Evolutionary conservation across 75 land plant species (phyloP), one percentile per base, ranked within the genome.

Genomic region (Picea sitchensis): DNA sequence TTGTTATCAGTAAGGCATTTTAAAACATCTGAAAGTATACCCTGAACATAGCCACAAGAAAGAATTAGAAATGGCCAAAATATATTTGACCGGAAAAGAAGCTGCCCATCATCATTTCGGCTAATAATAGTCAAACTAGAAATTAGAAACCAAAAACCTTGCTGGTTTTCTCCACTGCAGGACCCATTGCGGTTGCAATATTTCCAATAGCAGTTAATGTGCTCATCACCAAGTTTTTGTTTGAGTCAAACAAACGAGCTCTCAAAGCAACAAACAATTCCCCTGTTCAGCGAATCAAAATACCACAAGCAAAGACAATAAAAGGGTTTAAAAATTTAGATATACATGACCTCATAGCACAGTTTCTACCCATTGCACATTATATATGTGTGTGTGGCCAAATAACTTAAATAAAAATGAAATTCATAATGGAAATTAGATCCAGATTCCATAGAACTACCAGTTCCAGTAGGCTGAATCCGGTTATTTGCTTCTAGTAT

Each of bases 1-100:
- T 87, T 87, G 63, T 87, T 87, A 76, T 87, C 88, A 74, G 87
- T 83, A 59, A 87, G 83, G 61, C 88, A 87, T 77, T 87, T 87
- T 44, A 87, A 57, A 17, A 84, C 76, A 76, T 87, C 88, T 14
- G 78, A 67, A 47, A 84, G 17, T 64, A 87, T 77, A 36, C 87
- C 88, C 88, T 86, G 86, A 51, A 36, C 71, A 67, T 67, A 36
- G 20, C 71, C 56, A 67, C n/a, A 67, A 36, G 41, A 67, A 32
- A 34, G 36, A 17, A 67, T 34, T 38, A 67, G 20, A 34, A 38
- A 32, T 17, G 15, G 41, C 18, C 15, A 67, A 67, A 67, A 36
- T 67, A 34, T 67, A 34, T 34, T 67, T 26, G 7, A 79, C 14
- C 38, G 57, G 12, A 4, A 80, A 68, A 57, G 38, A 80, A 18